Evolutionary conservation across 78 protist species (phyloP).

Genomic region (Trichosphaerium sp.): DNA sequence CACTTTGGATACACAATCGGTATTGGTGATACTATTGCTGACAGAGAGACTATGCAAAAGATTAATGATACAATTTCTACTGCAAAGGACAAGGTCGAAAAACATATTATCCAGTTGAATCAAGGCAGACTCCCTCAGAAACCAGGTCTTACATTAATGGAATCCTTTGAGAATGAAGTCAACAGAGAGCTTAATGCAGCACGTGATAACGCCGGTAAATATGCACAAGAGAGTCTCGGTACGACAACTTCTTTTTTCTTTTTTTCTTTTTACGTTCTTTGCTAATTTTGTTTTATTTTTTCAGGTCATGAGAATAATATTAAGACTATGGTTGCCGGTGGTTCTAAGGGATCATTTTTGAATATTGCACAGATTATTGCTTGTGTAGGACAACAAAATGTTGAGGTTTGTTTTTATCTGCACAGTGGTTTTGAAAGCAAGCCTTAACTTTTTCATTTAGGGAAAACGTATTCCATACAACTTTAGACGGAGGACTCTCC

Average conservation of each 20-base stretch:
- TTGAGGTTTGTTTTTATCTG: conserved; percentile 73
- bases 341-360: conserved; percentile 95
- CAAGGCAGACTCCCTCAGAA: conserved; percentile 57
- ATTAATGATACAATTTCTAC: conserved; percentile 46
- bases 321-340: conserved; percentile 90
- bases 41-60: conserved; percentile 47
- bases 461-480: conserved; percentile 96
- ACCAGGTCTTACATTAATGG: conserved; percentile 86
- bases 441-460: too few relatives aligned
- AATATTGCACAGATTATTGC: conserved; percentile 98
- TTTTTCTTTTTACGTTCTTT: not conserved
- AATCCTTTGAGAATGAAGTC: conserved; percentile 92
- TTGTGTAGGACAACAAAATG: conserved; percentile 99
- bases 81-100: conserved; percentile 65
- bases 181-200: conserved; percentile 88
- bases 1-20: conserved; percentile 88
- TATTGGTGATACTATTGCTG: conserved; percentile 92
- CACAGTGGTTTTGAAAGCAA: too few relatives aligned
- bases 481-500: conserved; percentile 91
- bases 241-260: too few relatives aligned
- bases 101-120: conserved; percentile 45
- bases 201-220: conserved; percentile 71
- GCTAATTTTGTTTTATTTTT: not conserved
- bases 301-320: conserved; percentile 64
- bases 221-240: too few relatives aligned